These are phyloP conservation scores for Hypsizygus marmoreus DNA, from an alignment of 768 basidiomycete genomes.

Conservation along the genomic window DNA sequence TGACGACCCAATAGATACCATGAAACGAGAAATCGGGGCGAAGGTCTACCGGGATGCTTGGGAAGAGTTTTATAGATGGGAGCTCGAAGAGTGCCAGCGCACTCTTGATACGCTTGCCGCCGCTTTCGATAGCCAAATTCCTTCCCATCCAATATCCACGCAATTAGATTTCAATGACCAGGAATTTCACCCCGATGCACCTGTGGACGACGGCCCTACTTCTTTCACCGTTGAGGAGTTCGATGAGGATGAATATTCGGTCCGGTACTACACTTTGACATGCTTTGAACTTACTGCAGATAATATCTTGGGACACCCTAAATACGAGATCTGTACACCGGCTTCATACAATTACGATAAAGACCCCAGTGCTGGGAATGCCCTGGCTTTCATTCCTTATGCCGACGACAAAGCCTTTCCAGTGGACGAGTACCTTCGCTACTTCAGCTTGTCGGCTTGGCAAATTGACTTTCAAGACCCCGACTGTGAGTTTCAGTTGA, in stretches of 20 bases:
- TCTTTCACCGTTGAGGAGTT: constrained; percentile 19
- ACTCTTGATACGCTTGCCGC: neutral
- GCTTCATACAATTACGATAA: constrained; percentile 30
- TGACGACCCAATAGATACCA: no score
- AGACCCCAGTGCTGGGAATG: neutral
- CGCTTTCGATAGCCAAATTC: constrained; percentile 3
- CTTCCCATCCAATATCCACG: constrained; percentile 2
- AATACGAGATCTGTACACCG: constrained; percentile 52
- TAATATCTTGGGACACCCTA: constrained; percentile 18
- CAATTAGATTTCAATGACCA: neutral
- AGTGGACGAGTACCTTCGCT: constrained; percentile 23
- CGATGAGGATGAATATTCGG: constrained; percentile 6
- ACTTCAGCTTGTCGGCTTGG: constrained; percentile 32
- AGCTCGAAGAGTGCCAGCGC: constrained; percentile 23
- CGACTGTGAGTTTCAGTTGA: constrained; percentile 41
- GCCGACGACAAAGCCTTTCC: constrained; percentile 48
- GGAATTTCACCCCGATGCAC: constrained; percentile 8
- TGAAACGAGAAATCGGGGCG: no score
- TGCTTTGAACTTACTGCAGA: constrained; percentile 3
- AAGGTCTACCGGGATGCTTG: constrained; percentile 41
- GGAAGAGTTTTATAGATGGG: constrained; percentile 50
- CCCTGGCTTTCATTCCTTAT: constrained; percentile 42
- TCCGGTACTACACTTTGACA: constrained; percentile 14
- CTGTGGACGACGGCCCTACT: neutral
- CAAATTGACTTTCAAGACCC: constrained; percentile 45